phyloP scores from a whole-genome alignment of 2,329 filamentous ascomycete genomes.

The Hypoxylon sp. region DNA sequence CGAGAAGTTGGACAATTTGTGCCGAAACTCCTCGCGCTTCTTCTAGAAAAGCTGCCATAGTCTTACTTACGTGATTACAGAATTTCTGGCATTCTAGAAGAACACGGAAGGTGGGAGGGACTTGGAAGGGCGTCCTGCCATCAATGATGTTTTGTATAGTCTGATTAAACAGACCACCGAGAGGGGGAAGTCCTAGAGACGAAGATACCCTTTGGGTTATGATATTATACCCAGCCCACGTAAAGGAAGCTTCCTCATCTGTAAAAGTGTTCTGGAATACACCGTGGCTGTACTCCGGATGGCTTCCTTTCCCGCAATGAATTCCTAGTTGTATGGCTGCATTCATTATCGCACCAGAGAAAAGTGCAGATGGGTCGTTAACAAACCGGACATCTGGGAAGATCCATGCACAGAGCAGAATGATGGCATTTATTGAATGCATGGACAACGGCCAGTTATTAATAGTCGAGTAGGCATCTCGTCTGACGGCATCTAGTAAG shows the following conservation, averaged over 20 bases:
- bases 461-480: constrained; percentile 63
- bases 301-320: constrained; percentile 67
- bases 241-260: constrained; percentile 67
- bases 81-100: constrained; percentile 67
- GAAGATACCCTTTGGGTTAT: constrained; percentile 65
- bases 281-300: constrained; percentile 64
- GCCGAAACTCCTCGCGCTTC: constrained; percentile 63
- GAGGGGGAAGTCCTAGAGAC: constrained; percentile 63
- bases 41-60: constrained; percentile 64
- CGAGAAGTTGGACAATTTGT: constrained; percentile 63
- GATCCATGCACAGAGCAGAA: constrained; percentile 67
- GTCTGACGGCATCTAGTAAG: constrained; percentile 63
- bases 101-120: constrained; percentile 63
- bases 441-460: constrained; percentile 61
- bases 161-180: constrained; percentile 63
- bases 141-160: constrained; percentile 63
- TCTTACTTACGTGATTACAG: constrained; percentile 64
- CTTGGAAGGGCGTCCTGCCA: constrained; percentile 57
- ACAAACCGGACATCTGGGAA: constrained; percentile 66
- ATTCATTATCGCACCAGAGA: constrained; percentile 64
- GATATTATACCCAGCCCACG: constrained; percentile 69
- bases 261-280: constrained; percentile 61
- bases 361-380: constrained; percentile 65
- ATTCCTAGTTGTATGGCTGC: constrained; percentile 65
- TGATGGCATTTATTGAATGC: constrained; percentile 66